Conservation (phyloP, 257 asterid species). For the Scutellaria minor region DNA sequence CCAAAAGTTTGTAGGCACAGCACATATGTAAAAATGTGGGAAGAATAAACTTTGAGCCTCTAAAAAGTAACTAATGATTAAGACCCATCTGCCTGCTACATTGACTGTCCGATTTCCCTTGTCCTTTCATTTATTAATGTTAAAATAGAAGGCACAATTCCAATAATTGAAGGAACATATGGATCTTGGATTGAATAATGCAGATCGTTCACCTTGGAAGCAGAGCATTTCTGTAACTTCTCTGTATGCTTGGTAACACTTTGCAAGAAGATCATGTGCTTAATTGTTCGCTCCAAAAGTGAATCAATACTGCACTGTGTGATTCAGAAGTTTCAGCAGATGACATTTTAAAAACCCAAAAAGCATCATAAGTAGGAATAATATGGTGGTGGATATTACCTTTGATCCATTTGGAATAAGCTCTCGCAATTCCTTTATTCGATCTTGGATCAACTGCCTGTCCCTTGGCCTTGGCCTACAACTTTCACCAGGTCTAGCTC, state of each 20-base stretch:
- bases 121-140: not conserved
- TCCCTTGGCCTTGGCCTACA: slow-evolving; percentile 98
- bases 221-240: slow-evolving; percentile 73
- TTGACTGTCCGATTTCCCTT: not conserved
- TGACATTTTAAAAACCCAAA: not conserved
- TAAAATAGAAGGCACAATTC: not conserved
- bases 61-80: slow-evolving; percentile 10
- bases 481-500: slow-evolving; percentile 95
- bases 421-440: slow-evolving; percentile 92
- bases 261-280: slow-evolving; percentile 92
- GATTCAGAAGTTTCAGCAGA: slow-evolving; percentile 53
- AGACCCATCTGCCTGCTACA: slow-evolving; percentile 1
- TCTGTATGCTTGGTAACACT: slow-evolving; percentile 84
- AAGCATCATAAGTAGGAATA: slow-evolving; percentile 21
- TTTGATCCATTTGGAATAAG: slow-evolving; percentile 91
- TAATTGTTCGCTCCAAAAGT: slow-evolving; percentile 84
- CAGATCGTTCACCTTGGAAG: slow-evolving; percentile 60
- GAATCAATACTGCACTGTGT: slow-evolving; percentile 98
- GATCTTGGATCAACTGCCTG: slow-evolving; percentile 96
- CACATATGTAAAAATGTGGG: slow-evolving; percentile 4
- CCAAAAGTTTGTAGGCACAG: no score
- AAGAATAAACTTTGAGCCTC: slow-evolving; percentile 15
- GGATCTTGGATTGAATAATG: not conserved
- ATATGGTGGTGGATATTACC: slow-evolving; percentile 46
- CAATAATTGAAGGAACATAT: slow-evolving; percentile 9